Percentiles rank a stretch among this genome's conserved stretches.
phyloP scores from a whole-genome alignment of 352 stramenopile genomes.

The Pythium insidiosum region DNA sequence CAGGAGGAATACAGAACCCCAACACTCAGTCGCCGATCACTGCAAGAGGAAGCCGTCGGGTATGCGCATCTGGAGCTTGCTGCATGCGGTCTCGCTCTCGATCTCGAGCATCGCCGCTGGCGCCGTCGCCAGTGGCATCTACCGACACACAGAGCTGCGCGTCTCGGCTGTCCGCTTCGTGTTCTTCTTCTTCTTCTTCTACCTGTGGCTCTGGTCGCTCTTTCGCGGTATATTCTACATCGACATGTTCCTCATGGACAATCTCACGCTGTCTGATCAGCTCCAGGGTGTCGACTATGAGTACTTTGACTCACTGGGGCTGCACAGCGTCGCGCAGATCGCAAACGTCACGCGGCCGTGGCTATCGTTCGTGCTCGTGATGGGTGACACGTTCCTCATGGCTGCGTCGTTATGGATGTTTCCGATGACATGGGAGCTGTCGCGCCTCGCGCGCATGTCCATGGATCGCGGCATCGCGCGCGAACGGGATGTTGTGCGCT shows the following conservation, averaged over 20 bases:
- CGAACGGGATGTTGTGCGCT: constrained; percentile 37
- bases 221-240: constrained; percentile 40
- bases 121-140: constrained; percentile 23
- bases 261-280: constrained; percentile 1
- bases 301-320: constrained; percentile 32
- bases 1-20: no score
- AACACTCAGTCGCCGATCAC: no score
- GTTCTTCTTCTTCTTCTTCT: constrained; percentile 53
- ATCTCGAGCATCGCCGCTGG: constrained; percentile 30
- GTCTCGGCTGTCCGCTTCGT: constrained; percentile 37
- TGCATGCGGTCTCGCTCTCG: constrained; percentile 32
- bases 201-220: constrained; percentile 49
- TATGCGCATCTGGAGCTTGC: constrained; percentile 34
- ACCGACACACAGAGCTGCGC: constrained; percentile 25
- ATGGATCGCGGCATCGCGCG: constrained; percentile 39
- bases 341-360: constrained; percentile 26
- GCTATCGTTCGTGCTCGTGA: no score
- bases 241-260: constrained; percentile 23
- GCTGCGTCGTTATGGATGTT: constrained; percentile 64
- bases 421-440: constrained; percentile 40
- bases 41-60: no score
- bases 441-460: constrained; percentile 57
- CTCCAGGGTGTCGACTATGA: constrained; percentile 7
- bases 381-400: no score
- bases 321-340: constrained; percentile 27